phyloP scores from a whole-genome alignment of 148 eudicot genomes.

The Tetragonia tetragonoides region DNA sequence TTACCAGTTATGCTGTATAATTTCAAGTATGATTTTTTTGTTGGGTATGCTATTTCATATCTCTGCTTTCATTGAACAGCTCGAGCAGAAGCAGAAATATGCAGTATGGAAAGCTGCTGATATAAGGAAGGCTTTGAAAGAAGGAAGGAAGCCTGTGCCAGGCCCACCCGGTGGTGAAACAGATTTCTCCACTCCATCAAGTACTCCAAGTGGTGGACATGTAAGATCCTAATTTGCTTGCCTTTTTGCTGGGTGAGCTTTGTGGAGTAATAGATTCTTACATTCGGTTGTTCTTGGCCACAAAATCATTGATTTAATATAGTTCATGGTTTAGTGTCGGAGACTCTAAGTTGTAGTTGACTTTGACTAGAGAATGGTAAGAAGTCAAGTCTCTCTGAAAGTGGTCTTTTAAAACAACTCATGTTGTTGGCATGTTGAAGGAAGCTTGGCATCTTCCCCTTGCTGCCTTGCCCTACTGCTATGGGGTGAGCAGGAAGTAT shows the following conservation, averaged over 20 bases:
- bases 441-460: not conserved
- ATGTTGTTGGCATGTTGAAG: not conserved
- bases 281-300: not conserved
- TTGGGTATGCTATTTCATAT: not conserved
- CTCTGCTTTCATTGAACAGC: slow-evolving; percentile 38
- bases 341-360: no score
- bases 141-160: slow-evolving; percentile 89
- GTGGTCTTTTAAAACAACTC: not conserved
- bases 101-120: slow-evolving; percentile 99
- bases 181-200: slow-evolving; percentile 44
- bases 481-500: not conserved
- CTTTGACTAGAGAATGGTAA: not conserved
- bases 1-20: not conserved
- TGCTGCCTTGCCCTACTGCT: not conserved
- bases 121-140: slow-evolving; percentile 92
- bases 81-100: slow-evolving; percentile 97
- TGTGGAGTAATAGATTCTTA: not conserved
- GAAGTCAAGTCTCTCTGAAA: slow-evolving; percentile 1
- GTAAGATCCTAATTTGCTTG: slow-evolving; percentile 42
- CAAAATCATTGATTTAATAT: not conserved
- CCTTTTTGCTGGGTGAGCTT: not conserved
- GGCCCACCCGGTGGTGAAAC: slow-evolving; percentile 95
- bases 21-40: not conserved
- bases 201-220: slow-evolving; percentile 47
- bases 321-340: not conserved